Base-by-base conservation (phyloP, 805 yeast species). In the Candida easanensis region DNA sequence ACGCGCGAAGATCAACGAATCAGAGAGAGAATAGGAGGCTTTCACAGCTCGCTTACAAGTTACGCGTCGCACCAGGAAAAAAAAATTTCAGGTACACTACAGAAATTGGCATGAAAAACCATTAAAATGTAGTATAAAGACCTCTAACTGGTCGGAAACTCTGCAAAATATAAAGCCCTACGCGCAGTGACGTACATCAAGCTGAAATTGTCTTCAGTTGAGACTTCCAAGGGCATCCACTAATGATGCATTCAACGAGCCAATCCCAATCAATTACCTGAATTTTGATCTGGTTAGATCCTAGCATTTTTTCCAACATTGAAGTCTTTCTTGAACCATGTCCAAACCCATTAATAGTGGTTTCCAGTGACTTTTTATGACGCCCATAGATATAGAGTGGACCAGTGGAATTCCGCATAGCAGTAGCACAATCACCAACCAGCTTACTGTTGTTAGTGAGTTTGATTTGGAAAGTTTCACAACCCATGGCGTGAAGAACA, bases 221-320 rank as follows among this genome's bases (percentile, higher is more conserved):
- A 4, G 61, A 50, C 10, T 33, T 38, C 65, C 64, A 61, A 9
- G 55, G 48, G 31, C 40, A 43, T 0, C 58, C 55, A 37, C 61
- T 60, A 21, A 80, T 78, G 14, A 78, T 68, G 61, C 83, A 76
- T 46, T 80, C 85, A 1, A 79, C 83, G 1, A 79, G 67, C 86
- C 86, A 80, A 54, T 80, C 85, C 84, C 84, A 79, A 52, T 73
- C 66, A 10, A 79, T 64, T 4, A 74, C 31, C 51, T 63, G 55
- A 33, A 30, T n/a, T 21, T 39, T 23, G 27, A 41, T 22, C 3
- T 19, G 17, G 14, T 15, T 33, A 11, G 13, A n/a, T 4, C 21
- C 16, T 11, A 28, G 6, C 10, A 28, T 17, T 13, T 32, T 38
- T 25, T 25, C 40, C 26, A 39, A 18, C 21, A 39, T 38, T 5